These are phyloP conservation scores for Daldinia sp. DNA, from an alignment of 2,329 filamentous ascomycete genomes.

Conservation along the genomic window DNA sequence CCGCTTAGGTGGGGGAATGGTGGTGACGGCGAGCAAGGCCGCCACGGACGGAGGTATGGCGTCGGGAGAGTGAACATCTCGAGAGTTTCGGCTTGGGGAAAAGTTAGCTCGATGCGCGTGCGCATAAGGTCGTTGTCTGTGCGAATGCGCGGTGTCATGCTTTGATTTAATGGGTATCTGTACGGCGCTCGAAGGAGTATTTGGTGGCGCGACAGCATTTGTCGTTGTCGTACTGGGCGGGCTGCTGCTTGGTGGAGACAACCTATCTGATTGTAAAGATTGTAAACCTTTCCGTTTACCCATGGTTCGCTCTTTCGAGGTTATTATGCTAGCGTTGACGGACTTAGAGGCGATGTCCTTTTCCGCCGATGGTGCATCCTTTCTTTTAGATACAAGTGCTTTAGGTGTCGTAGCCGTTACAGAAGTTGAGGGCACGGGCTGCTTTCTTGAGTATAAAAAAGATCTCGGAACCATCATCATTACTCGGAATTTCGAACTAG, in stretches of 20 bases:
- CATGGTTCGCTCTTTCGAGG: slow-evolving; percentile 43
- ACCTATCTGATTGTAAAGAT: slow-evolving; percentile 42
- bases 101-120: slow-evolving; percentile 52
- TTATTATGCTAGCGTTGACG: slow-evolving; percentile 40
- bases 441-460: slow-evolving; percentile 55
- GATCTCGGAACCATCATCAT: slow-evolving; percentile 57
- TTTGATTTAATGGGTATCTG: slow-evolving; percentile 64
- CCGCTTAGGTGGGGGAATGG: slow-evolving; percentile 65
- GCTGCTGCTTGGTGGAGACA: slow-evolving; percentile 45
- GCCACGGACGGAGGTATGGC: slow-evolving; percentile 70
- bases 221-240: slow-evolving; percentile 51
- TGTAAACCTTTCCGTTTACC: slow-evolving; percentile 47
- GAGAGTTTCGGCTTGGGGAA: slow-evolving; percentile 51
- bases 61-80: slow-evolving; percentile 64
- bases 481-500: slow-evolving; percentile 35
- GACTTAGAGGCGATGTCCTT: slow-evolving; percentile 37
- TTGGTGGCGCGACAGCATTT: slow-evolving; percentile 52
- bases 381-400: slow-evolving; percentile 43
- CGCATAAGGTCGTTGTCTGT: slow-evolving; percentile 54
- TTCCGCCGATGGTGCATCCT: slow-evolving; percentile 50
- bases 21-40: slow-evolving; percentile 71
- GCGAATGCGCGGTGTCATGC: slow-evolving; percentile 52
- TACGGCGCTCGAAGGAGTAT: slow-evolving; percentile 63
- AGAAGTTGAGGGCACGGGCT: slow-evolving; percentile 42
- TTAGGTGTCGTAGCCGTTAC: slow-evolving; percentile 36